Conservation (phyloP, 208 protist genomes). For the Trypanosoma avium region DNA sequence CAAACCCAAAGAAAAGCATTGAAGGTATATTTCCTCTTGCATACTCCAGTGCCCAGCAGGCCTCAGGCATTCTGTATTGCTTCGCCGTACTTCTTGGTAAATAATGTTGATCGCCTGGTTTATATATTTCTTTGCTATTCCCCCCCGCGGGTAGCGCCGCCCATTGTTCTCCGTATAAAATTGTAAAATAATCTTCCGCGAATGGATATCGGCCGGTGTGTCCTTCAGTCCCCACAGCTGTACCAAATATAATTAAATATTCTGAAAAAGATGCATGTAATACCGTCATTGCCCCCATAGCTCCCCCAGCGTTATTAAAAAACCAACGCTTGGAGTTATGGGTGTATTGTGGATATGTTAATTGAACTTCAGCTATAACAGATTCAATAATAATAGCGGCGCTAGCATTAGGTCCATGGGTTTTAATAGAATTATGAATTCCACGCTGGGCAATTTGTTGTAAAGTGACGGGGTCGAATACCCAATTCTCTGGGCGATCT, state of each 20-base stretch:
- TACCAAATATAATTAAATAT: constrained; percentile 94
- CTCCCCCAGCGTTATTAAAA: constrained; percentile 91
- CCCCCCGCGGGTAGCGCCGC: constrained; percentile 44
- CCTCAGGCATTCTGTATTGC: constrained; percentile 90
- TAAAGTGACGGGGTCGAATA: constrained; percentile 72
- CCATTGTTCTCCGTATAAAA: constrained; percentile 92
- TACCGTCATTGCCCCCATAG: constrained; percentile 91
- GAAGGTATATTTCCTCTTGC: constrained; percentile 88
- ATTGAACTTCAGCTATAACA: constrained; percentile 60
- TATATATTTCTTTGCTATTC: constrained; percentile 60
- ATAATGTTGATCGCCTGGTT: constrained; percentile 72
- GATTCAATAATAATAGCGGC: constrained; percentile 52
- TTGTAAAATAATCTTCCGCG: constrained; percentile 90
- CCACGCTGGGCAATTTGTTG: constrained; percentile 66
- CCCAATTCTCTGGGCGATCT: constrained; percentile 65
- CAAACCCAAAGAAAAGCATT: constrained; percentile 92
- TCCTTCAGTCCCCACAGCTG: constrained; percentile 84
- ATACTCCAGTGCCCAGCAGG: constrained; percentile 93
- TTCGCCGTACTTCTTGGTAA: constrained; percentile 64
- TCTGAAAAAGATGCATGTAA: constrained; percentile 90
- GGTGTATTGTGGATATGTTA: constrained; percentile 72
- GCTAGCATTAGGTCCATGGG: constrained; percentile 39
- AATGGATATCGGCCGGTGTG: constrained; percentile 83
- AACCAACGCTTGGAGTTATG: constrained; percentile 69
- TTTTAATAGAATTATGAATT: constrained; percentile 56